A percentile compares a stretch with the other conserved stretches of the same genome.
These are phyloP conservation scores for Aspergillus pseudoterreus DNA, from an alignment of 2,329 filamentous ascomycete genomes.

Conservation along the genomic window DNA sequence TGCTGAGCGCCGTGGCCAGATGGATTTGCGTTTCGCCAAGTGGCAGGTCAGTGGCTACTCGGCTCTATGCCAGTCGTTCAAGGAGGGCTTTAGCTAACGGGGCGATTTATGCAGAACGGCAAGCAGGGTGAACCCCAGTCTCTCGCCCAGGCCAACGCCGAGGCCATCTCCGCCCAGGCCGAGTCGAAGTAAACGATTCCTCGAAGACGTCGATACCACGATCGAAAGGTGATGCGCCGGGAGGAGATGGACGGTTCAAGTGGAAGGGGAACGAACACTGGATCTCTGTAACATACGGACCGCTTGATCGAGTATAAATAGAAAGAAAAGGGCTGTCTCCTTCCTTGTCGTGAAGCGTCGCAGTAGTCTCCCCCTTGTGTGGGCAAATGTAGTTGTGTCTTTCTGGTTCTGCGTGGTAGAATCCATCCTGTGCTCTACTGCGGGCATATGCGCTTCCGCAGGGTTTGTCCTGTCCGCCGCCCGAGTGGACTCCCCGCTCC, in stretches of 20 bases:
- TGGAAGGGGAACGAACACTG: constrained; percentile 20
- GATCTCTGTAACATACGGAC: constrained; percentile 38
- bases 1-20: constrained; percentile 85
- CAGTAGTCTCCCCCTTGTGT: neutral
- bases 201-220: constrained; percentile 15
- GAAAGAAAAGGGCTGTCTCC: constrained; percentile 25
- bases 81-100: constrained; percentile 27
- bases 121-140: constrained; percentile 86
- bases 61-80: neutral
- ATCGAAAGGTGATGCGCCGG: constrained; percentile 18
- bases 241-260: constrained; percentile 9
- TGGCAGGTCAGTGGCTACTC: constrained; percentile 74
- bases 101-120: constrained; percentile 67
- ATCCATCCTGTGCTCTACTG: neutral
- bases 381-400: neutral
- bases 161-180: constrained; percentile 43
- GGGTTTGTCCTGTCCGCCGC: constrained; percentile 21
- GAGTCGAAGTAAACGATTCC: constrained; percentile 38
- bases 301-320: constrained; percentile 27
- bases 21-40: constrained; percentile 86
- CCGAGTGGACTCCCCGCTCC: constrained; percentile 13
- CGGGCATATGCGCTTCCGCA: constrained; percentile 10
- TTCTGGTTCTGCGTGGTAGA: neutral
- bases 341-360: constrained; percentile 3
- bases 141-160: constrained; percentile 57